Evolutionary conservation across 257 asterid species (phyloP).

Genomic region (Solanum tarapatanum): DNA sequence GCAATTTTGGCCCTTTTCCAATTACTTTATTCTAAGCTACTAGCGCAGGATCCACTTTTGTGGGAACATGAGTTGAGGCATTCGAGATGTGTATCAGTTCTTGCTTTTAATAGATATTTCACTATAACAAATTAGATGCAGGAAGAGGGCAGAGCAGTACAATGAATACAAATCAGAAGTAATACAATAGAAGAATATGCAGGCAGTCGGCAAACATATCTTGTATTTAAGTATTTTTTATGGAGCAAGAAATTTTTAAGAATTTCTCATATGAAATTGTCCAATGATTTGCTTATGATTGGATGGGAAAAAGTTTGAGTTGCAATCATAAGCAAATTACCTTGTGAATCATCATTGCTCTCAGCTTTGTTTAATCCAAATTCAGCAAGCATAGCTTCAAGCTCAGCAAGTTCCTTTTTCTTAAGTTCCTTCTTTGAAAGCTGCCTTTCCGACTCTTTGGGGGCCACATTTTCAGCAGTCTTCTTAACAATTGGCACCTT

Average conservation of each 20-base stretch:
- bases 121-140: neutral
- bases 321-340: constrained; percentile 21
- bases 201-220: neutral
- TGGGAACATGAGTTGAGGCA: neutral
- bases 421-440: constrained; percentile 87
- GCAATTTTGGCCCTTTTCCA: neutral
- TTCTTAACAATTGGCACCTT: constrained; percentile 28
- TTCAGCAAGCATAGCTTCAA: constrained; percentile 88
- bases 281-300: neutral
- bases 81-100: neutral
- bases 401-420: constrained; percentile 95
- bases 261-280: neutral
- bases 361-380: constrained; percentile 49
- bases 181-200: neutral
- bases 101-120: neutral
- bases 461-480: constrained; percentile 43
- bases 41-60: neutral
- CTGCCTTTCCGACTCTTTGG: constrained; percentile 81
- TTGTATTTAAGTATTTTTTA: neutral
- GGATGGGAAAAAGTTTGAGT: neutral
- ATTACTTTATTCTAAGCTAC: neutral
- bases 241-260: neutral
- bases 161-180: neutral
- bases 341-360: constrained; percentile 41
- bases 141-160: neutral